Base-by-base conservation (phyloP, 2,329 filamentous ascomycete genomes). In the Chaetomiaceae sp. region DNA sequence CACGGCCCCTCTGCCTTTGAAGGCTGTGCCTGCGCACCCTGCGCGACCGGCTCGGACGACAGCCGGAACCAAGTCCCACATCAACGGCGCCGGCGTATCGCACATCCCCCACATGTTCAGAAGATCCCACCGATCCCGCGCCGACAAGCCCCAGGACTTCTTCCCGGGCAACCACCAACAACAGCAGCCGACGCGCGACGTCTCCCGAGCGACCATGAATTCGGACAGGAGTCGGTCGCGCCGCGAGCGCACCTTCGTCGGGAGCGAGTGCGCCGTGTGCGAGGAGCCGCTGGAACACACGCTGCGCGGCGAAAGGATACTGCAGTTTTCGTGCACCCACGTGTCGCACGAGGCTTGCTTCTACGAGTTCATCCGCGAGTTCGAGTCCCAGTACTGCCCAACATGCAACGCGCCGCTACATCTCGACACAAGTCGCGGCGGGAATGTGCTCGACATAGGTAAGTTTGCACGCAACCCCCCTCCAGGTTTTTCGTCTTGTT, bases 261-360 rank as follows among this genome's bases (percentile, higher is more conserved):
- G 93, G 37, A 89, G 83, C 64, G 87, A 94, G 70, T 98, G 93
- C 68, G 87, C 90, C 41, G 90, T 96, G 14, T 98, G 93, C 64
- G 93, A 98, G 65, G 93, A 98, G 69, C 90, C 90, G 3, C 71
- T 98, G 52, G 93, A 97, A 67, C 91, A 97, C 66, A 98, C 89
- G 3, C 75, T 98, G 38, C 86, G 87, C 41, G 93, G 93, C 49
- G 93, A 98, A 70, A 83, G 89, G 56, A 89, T 98, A 51, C 73
- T 98, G 44, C 93, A 97, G 64, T 93, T 98, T 60, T 94, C 90
- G 6, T 98, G 93, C 68, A 80, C 84, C n/a, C 93, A 98, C 67
- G 91, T 98, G 50, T 89, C 91, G 10, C 93, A 98, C 64, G 93
- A 97, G 66, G 93, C 91, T 29, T 98, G 93, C 68, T 97, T 98